Percentiles rank a stretch among this genome's conserved stretches.
phyloP scores from a whole-genome alignment of 179 eudicot species.

The Actinidia chinensis region DNA sequence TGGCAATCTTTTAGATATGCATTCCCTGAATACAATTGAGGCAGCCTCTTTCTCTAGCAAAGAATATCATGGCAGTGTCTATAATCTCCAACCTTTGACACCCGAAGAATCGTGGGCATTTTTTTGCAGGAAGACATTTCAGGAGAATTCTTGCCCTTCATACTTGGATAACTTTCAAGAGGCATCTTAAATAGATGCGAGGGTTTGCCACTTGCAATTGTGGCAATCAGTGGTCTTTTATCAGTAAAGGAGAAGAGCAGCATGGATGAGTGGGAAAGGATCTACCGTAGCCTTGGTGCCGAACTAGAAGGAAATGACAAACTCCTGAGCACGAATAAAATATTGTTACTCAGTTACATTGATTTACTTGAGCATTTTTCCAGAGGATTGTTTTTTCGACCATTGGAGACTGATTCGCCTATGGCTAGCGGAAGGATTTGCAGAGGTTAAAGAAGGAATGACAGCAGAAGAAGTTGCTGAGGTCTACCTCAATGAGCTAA shows the following conservation, averaged over 20 bases:
- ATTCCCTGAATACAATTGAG: constrained; percentile 16
- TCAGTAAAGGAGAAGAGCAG: constrained; percentile 14
- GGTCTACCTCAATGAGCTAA: constrained; percentile 20
- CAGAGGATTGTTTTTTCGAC: constrained; percentile 15
- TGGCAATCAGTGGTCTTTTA: constrained; percentile 22
- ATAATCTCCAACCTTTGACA: constrained; percentile 4
- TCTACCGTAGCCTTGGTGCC: constrained; percentile 20
- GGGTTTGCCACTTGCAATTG: constrained; percentile 33
- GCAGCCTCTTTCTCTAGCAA: constrained; percentile 6
- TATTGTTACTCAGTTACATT: constrained; percentile 21
- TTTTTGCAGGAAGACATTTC: constrained; percentile 24
- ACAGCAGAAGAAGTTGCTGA: constrained; percentile 27
- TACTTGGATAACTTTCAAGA: constrained; percentile 13
- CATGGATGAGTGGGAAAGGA: constrained; percentile 19
- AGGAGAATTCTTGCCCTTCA: constrained; percentile 10
- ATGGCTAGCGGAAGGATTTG: constrained; percentile 24
- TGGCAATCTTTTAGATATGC: constrained; percentile 17
- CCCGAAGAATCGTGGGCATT: constrained; percentile 7
- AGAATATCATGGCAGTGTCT: constrained; percentile 9
- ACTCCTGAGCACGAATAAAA: constrained; percentile 13
- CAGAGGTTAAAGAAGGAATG: constrained; percentile 13
- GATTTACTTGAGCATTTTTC: constrained; percentile 28
- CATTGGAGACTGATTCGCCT: constrained; percentile 14
- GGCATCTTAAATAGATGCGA: constrained; percentile 17
- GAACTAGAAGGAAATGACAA: constrained; percentile 17